Evolutionary conservation across 305 asterid genomes (phyloP), one percentile per base, ranked within the genome.

Genomic region (Fraxinus baroniana): DNA sequence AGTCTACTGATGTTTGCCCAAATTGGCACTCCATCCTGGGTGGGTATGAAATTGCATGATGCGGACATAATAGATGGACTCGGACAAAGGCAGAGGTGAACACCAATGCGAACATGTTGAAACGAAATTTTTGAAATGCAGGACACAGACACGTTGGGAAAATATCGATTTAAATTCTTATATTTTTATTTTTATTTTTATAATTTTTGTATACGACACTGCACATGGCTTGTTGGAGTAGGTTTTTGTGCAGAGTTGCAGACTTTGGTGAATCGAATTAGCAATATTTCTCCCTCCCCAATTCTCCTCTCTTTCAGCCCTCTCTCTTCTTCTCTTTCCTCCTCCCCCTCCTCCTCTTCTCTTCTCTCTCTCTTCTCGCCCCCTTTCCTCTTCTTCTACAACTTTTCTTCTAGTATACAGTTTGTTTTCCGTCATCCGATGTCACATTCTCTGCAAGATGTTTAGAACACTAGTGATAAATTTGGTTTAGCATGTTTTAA

Each of bases 311-410:
- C 62, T 52, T 49, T 52, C 18, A 49, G 1, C 18, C 60, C 18
- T 15, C 64, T 55, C 9, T 55, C 64, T 5, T 17, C 64, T 52
- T 55, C 64, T 49, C 57, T 15, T 49, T 15, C 24, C 20, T n/a
- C 20, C 60, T 49, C 26, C 28, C 7, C 66, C 62, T 2, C 22
- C 22, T 52, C 62, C 22, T 1, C 22, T 2, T 17, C 22, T 4
- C n/a, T 5, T 6, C 5, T 15, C 20, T 15, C 60, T 13, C 62
- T 52, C 62, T 15, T 57, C 68, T 57, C 28, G 7, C 10, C 70
- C 70, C 70, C 12, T 2, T 60, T n/a, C 13, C 70, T 28, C 70
- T 20, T 60, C 81, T 86, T 15, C 81, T 74, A 17, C 30, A 80
- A 57, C 33, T 44, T 62, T 77, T 68, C 70, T 55, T 55, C 66